Evolutionary conservation across 1,284 basidiomycete genomes (phyloP).

Genomic region (Irpex sp.): DNA sequence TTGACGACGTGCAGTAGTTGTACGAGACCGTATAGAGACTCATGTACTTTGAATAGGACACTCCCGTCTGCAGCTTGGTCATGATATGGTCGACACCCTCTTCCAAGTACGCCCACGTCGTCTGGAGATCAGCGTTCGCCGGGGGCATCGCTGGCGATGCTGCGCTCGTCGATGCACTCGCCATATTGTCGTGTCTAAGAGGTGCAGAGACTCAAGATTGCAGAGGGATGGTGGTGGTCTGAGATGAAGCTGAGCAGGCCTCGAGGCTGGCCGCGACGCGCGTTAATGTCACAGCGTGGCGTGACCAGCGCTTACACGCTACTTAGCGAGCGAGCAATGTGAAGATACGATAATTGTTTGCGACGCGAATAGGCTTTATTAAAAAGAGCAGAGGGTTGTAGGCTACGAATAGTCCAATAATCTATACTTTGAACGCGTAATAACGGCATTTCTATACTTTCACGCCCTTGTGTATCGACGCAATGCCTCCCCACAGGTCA

Average conservation of each 20-base stretch:
- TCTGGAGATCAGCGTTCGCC: conserved; percentile 68
- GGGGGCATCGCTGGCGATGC: conserved; percentile 51
- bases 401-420: not conserved
- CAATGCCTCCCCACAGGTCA: conserved; percentile 84
- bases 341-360: not conserved
- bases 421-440: not conserved
- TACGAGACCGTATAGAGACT: conserved; percentile 92
- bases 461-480: conserved; percentile 82
- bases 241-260: conserved; percentile 9
- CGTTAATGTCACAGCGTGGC: not conserved
- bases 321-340: no score
- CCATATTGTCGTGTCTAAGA: conserved; percentile 17
- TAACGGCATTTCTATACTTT: conserved; percentile 46
- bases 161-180: conserved; percentile 17
- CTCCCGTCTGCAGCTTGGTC: conserved; percentile 83
- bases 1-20: conserved; percentile 94
- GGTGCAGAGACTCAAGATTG: not conserved
- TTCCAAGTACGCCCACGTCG: conserved; percentile 88
- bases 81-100: conserved; percentile 93
- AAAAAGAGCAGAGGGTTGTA: not conserved
- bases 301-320: conserved; percentile 1
- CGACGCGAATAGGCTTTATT: not conserved
- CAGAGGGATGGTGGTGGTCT: conserved; percentile 14
- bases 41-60: conserved; percentile 92
- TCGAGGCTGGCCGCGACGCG: conserved; percentile 2